Conservation (phyloP, 139 green algal genomes). For the Chlorella vulgaris region DNA sequence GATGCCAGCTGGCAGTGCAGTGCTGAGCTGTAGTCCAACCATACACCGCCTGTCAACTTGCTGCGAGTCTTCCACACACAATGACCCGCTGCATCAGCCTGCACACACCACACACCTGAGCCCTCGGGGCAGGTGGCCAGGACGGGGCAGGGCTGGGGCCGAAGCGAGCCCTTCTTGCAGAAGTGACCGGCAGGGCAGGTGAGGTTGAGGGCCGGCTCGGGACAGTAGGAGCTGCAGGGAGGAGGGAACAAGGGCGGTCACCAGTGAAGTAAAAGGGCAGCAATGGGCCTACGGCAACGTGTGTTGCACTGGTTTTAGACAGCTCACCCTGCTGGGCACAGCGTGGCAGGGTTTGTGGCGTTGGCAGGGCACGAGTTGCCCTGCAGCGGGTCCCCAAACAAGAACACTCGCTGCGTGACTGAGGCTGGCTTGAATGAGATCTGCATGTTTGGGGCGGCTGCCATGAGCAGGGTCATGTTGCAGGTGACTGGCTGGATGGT, state of each 20-base stretch:
- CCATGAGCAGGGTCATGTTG: slow-evolving; percentile 30
- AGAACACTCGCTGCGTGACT: slow-evolving; percentile 38
- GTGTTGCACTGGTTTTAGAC: background rate
- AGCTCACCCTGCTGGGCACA: slow-evolving; percentile 33
- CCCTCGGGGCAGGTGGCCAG: slow-evolving; percentile 48
- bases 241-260: too few species aligned
- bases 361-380: slow-evolving; percentile 55
- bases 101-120: slow-evolving; percentile 31
- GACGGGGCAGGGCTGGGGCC: slow-evolving; percentile 45
- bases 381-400: slow-evolving; percentile 39
- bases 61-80: background rate
- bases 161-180: slow-evolving; percentile 42
- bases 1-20: too few species aligned
- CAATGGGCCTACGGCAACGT: too few species aligned
- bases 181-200: slow-evolving; percentile 49
- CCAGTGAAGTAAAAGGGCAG: background rate
- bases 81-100: too few species aligned
- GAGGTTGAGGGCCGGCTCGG: slow-evolving; percentile 15
- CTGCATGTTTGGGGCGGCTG: slow-evolving; percentile 14
- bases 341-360: slow-evolving; percentile 19
- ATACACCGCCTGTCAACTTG: too few species aligned
- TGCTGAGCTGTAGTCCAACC: too few species aligned
- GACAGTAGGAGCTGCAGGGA: slow-evolving; percentile 51
- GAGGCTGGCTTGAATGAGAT: slow-evolving; percentile 25
- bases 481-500: slow-evolving; percentile 44